Conservation (phyloP, 73 alveolate species). For the Loxodes magnus region DNA sequence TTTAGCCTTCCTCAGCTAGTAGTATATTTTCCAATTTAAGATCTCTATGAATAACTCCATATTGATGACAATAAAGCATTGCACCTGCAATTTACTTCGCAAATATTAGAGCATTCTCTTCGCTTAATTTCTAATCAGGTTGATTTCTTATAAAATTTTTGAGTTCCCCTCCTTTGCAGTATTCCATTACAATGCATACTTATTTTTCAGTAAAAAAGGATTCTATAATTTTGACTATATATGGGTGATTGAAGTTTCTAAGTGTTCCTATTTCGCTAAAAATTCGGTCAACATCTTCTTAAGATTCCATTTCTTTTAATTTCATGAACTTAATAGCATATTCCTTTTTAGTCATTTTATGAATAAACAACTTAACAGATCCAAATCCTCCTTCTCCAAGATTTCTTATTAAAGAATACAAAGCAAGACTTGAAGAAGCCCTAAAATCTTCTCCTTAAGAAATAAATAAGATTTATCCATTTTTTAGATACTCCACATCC, state of each 20-base stretch:
- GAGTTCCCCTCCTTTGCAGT: conserved; percentile 35
- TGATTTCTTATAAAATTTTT: conserved; percentile 21
- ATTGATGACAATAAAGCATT: conserved; percentile 75
- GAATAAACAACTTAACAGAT: conserved; percentile 70
- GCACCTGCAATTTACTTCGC: conserved; percentile 65
- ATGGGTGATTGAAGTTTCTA: conserved; percentile 43
- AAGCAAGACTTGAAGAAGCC: conserved; percentile 1
- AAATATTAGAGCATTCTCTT: conserved; percentile 59
- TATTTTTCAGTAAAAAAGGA: conserved; percentile 42
- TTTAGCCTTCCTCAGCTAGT: not conserved
- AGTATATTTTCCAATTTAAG: conserved; percentile 81
- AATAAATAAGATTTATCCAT: not conserved
- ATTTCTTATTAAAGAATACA: conserved; percentile 37
- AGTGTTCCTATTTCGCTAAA: conserved; percentile 48
- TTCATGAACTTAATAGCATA: conserved; percentile 88
- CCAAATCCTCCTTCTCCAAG: conserved; percentile 97
- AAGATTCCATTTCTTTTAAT: conserved; percentile 40
- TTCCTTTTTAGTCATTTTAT: conserved; percentile 61
- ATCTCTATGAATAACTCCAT: conserved; percentile 85
- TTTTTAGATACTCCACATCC: conserved; percentile 2
- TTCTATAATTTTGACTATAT: conserved; percentile 50
- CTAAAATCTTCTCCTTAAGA: conserved; percentile 9
- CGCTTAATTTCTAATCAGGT: conserved; percentile 59
- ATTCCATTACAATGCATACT: conserved; percentile 38
- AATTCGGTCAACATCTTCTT: conserved; percentile 75